These are phyloP conservation scores for Bidens hawaiensis DNA, from an alignment of 140 eudicot genomes.

Conservation along the genomic window DNA sequence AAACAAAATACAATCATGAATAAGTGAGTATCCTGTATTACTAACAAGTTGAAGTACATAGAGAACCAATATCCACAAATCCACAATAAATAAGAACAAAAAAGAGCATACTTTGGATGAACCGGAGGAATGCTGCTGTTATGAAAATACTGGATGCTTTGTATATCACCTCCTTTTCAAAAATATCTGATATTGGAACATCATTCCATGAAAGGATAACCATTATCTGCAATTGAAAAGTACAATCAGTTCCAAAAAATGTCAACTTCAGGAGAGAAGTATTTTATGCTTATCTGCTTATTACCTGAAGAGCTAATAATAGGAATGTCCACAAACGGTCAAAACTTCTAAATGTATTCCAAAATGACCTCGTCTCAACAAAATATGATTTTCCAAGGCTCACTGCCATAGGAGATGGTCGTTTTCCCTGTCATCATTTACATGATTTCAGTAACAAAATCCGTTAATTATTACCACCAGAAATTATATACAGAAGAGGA, in stretches of 20 bases:
- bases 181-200: constrained; percentile 41
- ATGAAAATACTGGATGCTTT: constrained; percentile 78
- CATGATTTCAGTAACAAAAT: constrained; percentile 15
- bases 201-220: constrained; percentile 80
- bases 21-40: constrained; percentile 13
- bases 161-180: constrained; percentile 55
- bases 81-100: constrained; percentile 10
- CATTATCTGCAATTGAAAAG: constrained; percentile 63
- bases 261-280: constrained; percentile 6
- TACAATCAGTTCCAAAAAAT: constrained; percentile 13
- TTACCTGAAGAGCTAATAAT: constrained; percentile 76
- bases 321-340: constrained; percentile 97
- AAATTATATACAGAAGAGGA: not conserved
- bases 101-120: constrained; percentile 69
- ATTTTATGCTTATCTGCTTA: constrained; percentile 7
- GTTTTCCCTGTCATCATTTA: constrained; percentile 59
- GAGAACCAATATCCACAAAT: constrained; percentile 13
- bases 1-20: constrained; percentile 11
- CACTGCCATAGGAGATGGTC: constrained; percentile 36
- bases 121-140: constrained; percentile 92
- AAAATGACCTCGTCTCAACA: constrained; percentile 80
- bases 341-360: constrained; percentile 90
- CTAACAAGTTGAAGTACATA: constrained; percentile 9
- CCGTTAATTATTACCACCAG: constrained; percentile 6
- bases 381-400: constrained; percentile 74